A percentile compares a stretch with the other conserved stretches of the same genome.
These are phyloP conservation scores for Tanacetum coccineum DNA, from an alignment of 129 eudicot species.

Conservation along the genomic window DNA sequence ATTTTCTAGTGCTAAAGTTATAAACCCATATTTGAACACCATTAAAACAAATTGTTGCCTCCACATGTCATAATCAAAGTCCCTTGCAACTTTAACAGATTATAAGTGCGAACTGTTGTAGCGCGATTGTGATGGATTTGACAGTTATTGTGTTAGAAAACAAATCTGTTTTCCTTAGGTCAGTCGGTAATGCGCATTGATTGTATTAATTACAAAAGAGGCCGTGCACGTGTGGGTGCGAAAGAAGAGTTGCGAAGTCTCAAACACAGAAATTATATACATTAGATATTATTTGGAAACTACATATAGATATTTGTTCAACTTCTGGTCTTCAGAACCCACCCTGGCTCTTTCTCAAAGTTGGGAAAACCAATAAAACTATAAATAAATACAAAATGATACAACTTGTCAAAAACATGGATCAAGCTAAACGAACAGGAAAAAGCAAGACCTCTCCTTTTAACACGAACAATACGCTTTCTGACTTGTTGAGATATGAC, in stretches of 20 bases:
- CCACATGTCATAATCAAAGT: not conserved
- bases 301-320: conserved; percentile 24
- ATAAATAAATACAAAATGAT: conserved; percentile 24
- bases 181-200: not conserved
- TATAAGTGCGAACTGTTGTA: not conserved
- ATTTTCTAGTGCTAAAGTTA: not conserved
- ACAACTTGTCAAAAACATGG: conserved; percentile 16
- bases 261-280: conserved; percentile 25
- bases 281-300: conserved; percentile 17
- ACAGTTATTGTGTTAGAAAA: not conserved
- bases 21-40: not conserved
- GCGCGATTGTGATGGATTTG: not conserved
- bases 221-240: not conserved
- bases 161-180: not conserved
- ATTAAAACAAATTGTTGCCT: not conserved
- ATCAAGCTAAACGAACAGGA: not conserved
- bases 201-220: too few species aligned
- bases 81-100: not conserved
- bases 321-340: conserved; percentile 16
- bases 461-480: not conserved
- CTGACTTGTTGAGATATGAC: conserved; percentile 1
- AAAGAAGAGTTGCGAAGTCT: conserved; percentile 12
- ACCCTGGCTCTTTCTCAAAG: conserved; percentile 24
- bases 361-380: conserved; percentile 22
- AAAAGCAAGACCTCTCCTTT: not conserved